Evolutionary conservation across 2,329 filamentous ascomycete genomes (phyloP), one percentile per base, ranked within the genome.

Genomic region (Tolypocladium ovalisporum): DNA sequence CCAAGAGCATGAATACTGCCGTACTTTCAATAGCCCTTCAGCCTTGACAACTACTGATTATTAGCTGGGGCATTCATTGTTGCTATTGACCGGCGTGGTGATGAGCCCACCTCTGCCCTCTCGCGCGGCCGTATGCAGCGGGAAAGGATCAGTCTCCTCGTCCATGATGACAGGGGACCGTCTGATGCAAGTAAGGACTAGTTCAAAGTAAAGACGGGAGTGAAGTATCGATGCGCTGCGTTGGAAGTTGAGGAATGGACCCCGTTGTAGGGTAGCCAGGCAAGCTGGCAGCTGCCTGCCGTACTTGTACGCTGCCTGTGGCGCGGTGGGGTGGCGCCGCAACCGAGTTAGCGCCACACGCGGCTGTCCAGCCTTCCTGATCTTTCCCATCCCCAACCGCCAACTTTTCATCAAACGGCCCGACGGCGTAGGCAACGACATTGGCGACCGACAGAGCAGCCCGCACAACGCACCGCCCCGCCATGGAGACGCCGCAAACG

Each of bases 61-160:
- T 57, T 22, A 57, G 52, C 15, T 19, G n/a, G 0, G 35, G 29
- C 10, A 15, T 15, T 3, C 4, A 3, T 24, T 27, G 24, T 35
- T 24, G 9, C 19, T 4, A 17, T 32, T 17, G 36, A 17, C 5
- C 2, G 29, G 35, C 17, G 19, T 24, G 36, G 34, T 22, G 27
- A 29, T 47, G 34, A 35, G 64, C 79, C 69, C 79, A 96, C 92
- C 80, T 77, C 84, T 88, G 47, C 92, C 91, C 71, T 96, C 90
- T 57, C 92, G 83, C 60, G 88, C 87, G 47, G 93, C 93, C 63
- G 89, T 89, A 68, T 97, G 93, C 49, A 97, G 86, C 34, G 90
- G 88, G 65, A 86, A 97, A 65, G 87, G 90, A 55, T 84, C 77
- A 51, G 72, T 64, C 24, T 77, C 70, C 8, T 72, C 67, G 55